Base-by-base conservation (phyloP, 352 stramenopile species). In the Globisporangium rhizosaccharum region DNA sequence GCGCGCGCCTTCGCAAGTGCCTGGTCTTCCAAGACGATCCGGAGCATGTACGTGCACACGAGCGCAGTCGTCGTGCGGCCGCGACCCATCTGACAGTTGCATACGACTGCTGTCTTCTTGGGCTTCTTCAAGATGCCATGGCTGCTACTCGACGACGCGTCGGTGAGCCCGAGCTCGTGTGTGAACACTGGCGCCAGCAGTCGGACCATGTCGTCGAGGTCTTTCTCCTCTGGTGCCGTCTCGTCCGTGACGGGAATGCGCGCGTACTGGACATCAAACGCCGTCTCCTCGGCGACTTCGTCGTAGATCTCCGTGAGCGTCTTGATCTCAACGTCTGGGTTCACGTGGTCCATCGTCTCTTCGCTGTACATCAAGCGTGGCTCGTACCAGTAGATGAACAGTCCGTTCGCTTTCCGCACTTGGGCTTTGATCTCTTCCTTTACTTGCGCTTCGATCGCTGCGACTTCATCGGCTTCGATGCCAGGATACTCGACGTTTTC, bases 11-110 rank as follows among this genome's bases (percentile, higher is more conserved):
- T 39, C 33, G 33, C 33, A 12, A 39, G 36, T 10, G 51, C 51
- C 9, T 47, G 61, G 52, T 86, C 78, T 42, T 88, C 73, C 1
- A 92, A 55, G 36, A 87, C 82, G 0, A 92, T 63, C 14, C 86
- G 79, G n/a, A 95, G 70, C 83, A 95, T 92, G 58, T 88, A 92
- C 2, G 86, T 82, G 57, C 88, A 94, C 12, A 96, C 81, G 5
- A 97, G 66, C n/a, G 87, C 88, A 1, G 86, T 96, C 0, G 88
- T 96, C 18, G 87, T 96, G 18, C 87, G 74, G 6, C 87, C 88
- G 20, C 87, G 79, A 3, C 88, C 88, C 84, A 97, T 96, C 66
- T 97, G 88, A 52, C 88, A 97, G 53, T 96, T 96, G 68, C 88
- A 97, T 42, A 97, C 77, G 25, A 91, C 84, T 3, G 85, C 85